These are phyloP conservation scores for Silene coronaria DNA, from an alignment of 179 eudicot species.

Conservation along the genomic window DNA sequence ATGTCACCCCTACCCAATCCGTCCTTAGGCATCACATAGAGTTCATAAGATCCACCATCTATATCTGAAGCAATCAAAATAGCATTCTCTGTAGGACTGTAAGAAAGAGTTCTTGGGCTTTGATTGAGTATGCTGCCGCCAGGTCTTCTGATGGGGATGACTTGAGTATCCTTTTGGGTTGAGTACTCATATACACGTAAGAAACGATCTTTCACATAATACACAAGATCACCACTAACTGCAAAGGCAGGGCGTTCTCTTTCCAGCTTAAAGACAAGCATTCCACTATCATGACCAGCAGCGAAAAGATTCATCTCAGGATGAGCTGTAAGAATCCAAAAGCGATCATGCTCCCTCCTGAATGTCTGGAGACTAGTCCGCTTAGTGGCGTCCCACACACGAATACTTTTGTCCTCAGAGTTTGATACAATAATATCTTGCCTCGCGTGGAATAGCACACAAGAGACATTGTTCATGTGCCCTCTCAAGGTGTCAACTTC, in stretches of 20 bases:
- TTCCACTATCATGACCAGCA: conserved; percentile 96
- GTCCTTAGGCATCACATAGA: conserved; percentile 70
- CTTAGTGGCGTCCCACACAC: conserved; percentile 95
- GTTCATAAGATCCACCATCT: conserved; percentile 93
- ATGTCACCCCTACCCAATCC: conserved; percentile 66
- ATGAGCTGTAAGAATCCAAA: conserved; percentile 86
- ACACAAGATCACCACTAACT: conserved; percentile 68
- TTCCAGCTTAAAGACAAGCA: conserved; percentile 91
- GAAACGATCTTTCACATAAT: conserved; percentile 82
- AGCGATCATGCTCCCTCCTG: conserved; percentile 92
- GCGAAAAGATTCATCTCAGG: conserved; percentile 97
- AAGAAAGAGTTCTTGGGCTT: conserved; percentile 75
- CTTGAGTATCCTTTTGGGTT: conserved; percentile 73
- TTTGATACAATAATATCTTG: conserved; percentile 90
- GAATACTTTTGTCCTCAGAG: conserved; percentile 95
- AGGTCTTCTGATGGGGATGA: conserved; percentile 77
- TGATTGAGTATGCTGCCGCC: conserved; percentile 76
- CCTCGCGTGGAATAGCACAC: conserved; percentile 76
- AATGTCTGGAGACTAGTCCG: conserved; percentile 91
- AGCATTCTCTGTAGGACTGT: conserved; percentile 86
- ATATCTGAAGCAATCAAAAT: conserved; percentile 75
- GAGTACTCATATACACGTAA: conserved; percentile 73
- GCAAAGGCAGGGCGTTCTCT: conserved; percentile 95
- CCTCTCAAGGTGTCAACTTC: conserved; percentile 95
- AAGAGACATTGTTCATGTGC: conserved; percentile 92